Evolutionary conservation across 108 stramenopile species (phyloP), one percentile per base, ranked within the genome.

Genomic region (Mediolabrus comicus): DNA sequence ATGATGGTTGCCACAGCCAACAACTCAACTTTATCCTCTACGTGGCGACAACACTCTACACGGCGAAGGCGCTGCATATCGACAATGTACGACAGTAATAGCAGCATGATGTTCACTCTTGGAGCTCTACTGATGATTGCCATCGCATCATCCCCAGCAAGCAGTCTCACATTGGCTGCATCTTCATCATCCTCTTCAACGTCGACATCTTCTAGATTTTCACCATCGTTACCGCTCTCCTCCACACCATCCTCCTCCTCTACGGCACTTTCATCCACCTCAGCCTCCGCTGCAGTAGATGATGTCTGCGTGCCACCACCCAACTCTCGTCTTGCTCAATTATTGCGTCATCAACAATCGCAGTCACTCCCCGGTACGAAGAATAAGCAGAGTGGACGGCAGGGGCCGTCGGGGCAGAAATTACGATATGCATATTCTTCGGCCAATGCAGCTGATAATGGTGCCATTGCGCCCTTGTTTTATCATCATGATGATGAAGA

Each of bases 321-420:
- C 56, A 57, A 57, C 56, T 57, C 56, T 1, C 56, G 56, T 1
- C 56, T 57, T 13, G 56, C 31, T 32, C 56, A 33, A 19, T 19
- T 57, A 17, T 33, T 30, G 10, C 56, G 32, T 1, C 56, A 33
- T 30, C 32, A 30, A 17, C 55, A 31, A 25, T 57, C 56, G 1
- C 56, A 57, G 56, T 33, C 32, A 19, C 30, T 33, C 7, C 56
- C 56, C 16, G 56, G 56, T 7, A 57, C 56, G 10, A 57, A 57
- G 56, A 30, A 33, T 6, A 57, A 33, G 16, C 30, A 57, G 56
- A 30, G 56, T 33, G 46, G 46, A 24, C 46, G 46, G 22, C 46
- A 22, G n/a, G n/a, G n/a, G n/a, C n/a, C n/a, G 22, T 49, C 22
- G 46, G 46, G 46, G 16, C 46, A 49, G 19, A 49, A 24, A 9